Conservation (phyloP, 2,329 filamentous ascomycete genomes). For the Cucurbitaria berberidis region DNA sequence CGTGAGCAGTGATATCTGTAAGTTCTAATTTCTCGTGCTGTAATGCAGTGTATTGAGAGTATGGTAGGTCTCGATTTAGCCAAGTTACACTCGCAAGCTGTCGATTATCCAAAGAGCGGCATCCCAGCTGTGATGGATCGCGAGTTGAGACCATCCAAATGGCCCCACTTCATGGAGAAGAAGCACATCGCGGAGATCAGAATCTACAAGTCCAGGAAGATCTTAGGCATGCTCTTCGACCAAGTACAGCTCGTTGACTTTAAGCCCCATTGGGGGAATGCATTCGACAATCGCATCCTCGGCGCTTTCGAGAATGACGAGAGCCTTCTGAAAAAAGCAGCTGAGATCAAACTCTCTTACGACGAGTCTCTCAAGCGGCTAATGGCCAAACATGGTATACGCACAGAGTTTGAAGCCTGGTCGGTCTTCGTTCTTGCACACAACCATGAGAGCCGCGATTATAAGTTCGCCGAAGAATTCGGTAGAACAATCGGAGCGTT, state of each 20-base stretch:
- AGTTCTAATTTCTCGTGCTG: neutral
- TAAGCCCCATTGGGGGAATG: constrained; percentile 70
- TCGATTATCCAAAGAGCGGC: constrained; percentile 94
- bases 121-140: constrained; percentile 71
- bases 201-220: constrained; percentile 70
- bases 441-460: constrained; percentile 74
- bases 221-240: constrained; percentile 85
- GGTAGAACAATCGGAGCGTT: constrained; percentile 70
- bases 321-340: constrained; percentile 63
- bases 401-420: constrained; percentile 91
- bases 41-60: constrained; percentile 48
- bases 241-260: constrained; percentile 73
- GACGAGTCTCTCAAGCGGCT: constrained; percentile 77
- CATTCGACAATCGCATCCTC: constrained; percentile 80
- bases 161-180: constrained; percentile 91
- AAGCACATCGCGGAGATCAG: constrained; percentile 52
- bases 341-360: constrained; percentile 75
- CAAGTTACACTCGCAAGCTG: constrained; percentile 83
- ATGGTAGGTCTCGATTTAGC: constrained; percentile 74
- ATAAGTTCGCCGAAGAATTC: constrained; percentile 86
- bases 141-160: constrained; percentile 65
- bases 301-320: constrained; percentile 64
- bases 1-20: constrained; percentile 53
- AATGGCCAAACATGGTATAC: constrained; percentile 83
- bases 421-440: constrained; percentile 82